Conservation (phyloP, 2,329 filamentous ascomycete genomes). For the Bimuria novae-zelandiae region DNA sequence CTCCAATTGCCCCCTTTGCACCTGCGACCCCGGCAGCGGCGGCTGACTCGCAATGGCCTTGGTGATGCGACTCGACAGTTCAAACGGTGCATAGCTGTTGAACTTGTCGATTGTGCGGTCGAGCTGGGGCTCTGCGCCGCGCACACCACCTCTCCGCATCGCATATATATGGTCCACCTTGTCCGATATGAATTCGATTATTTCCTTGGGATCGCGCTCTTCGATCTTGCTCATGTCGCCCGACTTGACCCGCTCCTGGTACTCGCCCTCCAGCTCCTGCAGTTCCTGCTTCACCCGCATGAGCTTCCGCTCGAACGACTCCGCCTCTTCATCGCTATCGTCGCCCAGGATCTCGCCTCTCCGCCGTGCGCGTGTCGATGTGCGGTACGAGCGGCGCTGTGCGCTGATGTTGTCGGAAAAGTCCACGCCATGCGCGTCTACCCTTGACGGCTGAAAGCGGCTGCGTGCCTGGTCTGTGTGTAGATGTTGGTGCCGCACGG, state of each 20-base stretch:
- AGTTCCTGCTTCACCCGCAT: constrained; percentile 82
- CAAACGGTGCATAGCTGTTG: constrained; percentile 37
- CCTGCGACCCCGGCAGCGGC: constrained; percentile 38
- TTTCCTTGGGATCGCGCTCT: constrained; percentile 55
- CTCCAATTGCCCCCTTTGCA: constrained; percentile 41
- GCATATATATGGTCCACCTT: constrained; percentile 69
- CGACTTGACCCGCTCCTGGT: constrained; percentile 55
- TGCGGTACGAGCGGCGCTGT: constrained; percentile 78
- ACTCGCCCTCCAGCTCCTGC: constrained; percentile 64
- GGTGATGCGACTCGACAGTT: constrained; percentile 28
- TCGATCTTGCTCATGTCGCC: constrained; percentile 47
- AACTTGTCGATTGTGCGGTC: constrained; percentile 42
- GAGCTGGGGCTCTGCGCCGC: constrained; percentile 44
- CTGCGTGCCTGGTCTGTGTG: constrained; percentile 79
- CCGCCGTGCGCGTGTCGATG: constrained; percentile 68
- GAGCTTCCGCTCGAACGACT: constrained; percentile 77
- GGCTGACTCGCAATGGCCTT: constrained; percentile 37
- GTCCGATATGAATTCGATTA: constrained; percentile 69
- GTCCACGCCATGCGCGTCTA: constrained; percentile 79
- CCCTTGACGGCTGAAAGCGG: constrained; percentile 74
- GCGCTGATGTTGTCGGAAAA: constrained; percentile 87
- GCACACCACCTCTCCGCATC: constrained; percentile 39
- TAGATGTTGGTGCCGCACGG: constrained; percentile 75
- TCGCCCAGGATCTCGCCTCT: constrained; percentile 70
- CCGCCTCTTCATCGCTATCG: constrained; percentile 68